Evolutionary conservation across 805 yeast species (phyloP).

Genomic region (Tetrapisispora namnaoensis): DNA sequence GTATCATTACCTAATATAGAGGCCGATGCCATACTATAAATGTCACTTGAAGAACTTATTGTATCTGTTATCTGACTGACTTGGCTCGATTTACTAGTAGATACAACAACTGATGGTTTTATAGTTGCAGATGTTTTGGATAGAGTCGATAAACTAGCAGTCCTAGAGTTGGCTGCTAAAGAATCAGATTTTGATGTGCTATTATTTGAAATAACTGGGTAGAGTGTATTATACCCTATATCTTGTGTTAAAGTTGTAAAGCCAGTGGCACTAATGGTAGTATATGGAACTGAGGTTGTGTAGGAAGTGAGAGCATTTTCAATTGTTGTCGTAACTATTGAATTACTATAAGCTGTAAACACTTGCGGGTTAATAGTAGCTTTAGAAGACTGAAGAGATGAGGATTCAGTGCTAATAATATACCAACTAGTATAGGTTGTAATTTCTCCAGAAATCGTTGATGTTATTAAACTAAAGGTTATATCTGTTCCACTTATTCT

Average conservation of each 20-base stretch:
- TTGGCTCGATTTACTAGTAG: not conserved
- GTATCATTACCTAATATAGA: not conserved
- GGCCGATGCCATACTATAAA: not conserved
- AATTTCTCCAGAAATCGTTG: conserved; percentile 1
- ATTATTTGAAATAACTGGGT: conserved; percentile 8
- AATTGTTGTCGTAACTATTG: conserved; percentile 1
- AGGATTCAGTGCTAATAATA: conserved; percentile 4
- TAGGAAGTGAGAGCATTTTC: not conserved
- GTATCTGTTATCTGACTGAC: not conserved
- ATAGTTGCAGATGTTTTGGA: not conserved
- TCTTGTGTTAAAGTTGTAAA: conserved; percentile 2
- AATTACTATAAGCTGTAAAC: not conserved
- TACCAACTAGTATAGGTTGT: conserved; percentile 4
- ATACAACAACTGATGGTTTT: not conserved
- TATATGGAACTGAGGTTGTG: conserved; percentile 1
- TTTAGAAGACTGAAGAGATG: not conserved
- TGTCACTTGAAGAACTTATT: not conserved
- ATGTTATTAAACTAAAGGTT: not conserved
- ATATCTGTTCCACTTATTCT: no score
- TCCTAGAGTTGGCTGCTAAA: conserved; percentile 15
- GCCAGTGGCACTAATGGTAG: not conserved
- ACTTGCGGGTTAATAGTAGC: not conserved
- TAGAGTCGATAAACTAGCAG: not conserved
- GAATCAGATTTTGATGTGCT: conserved; percentile 5
- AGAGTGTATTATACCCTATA: not conserved